Evolutionary conservation across 495 filamentous ascomycete species (phyloP).

Genomic region (Tuber magnatum): DNA sequence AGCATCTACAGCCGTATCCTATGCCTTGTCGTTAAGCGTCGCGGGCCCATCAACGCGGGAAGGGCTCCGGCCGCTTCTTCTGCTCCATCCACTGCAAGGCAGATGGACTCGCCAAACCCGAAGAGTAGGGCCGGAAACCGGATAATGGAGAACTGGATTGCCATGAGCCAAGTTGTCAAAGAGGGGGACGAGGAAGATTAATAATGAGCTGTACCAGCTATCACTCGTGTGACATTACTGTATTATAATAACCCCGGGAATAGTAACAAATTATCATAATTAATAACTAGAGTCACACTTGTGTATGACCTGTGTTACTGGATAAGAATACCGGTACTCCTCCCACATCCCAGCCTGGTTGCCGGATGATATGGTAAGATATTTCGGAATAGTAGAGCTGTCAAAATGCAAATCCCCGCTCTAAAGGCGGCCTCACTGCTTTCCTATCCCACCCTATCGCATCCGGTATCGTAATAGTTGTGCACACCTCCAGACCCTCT

Average conservation of each 20-base stretch:
- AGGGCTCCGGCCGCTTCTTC: conserved; percentile 27
- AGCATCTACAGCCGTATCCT: conserved; percentile 86
- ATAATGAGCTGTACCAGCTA: conserved; percentile 15
- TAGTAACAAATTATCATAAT: not conserved
- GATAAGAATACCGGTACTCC: not conserved
- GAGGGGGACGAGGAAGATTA: conserved; percentile 23
- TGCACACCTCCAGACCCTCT: not conserved
- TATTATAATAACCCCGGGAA: not conserved
- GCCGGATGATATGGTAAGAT: not conserved
- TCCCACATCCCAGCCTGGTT: not conserved
- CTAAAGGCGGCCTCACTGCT: not conserved
- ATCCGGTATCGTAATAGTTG: not conserved
- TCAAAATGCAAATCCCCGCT: not conserved
- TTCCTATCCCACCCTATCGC: not conserved
- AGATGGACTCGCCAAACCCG: not conserved
- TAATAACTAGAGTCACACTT: not conserved
- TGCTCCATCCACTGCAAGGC: not conserved
- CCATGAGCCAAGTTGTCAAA: conserved; percentile 37
- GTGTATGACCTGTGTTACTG: not conserved
- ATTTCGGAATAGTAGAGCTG: not conserved
- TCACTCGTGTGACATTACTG: not conserved
- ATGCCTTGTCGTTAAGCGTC: conserved; percentile 79
- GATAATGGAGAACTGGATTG: conserved; percentile 40
- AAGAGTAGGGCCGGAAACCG: conserved; percentile 5
- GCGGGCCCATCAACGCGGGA: conserved; percentile 43